Evolutionary conservation across 2,329 filamentous ascomycete species (phyloP).

Genomic region (Pseudocercospora fijiensis): DNA sequence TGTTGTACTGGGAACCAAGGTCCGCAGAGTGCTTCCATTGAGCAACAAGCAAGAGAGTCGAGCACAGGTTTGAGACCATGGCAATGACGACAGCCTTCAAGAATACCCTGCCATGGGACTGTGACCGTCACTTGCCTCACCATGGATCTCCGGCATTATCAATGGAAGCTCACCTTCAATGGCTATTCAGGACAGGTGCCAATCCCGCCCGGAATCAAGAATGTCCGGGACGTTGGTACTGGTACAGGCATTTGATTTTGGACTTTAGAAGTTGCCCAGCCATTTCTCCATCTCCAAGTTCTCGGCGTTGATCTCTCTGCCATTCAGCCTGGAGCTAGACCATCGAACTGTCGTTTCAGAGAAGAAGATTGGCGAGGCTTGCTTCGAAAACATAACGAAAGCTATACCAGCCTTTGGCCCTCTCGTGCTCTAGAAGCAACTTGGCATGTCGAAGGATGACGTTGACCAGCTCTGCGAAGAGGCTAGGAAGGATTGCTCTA

Average conservation of each 20-base stretch:
- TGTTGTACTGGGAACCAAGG: too few species aligned
- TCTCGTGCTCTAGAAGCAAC: conserved; percentile 41
- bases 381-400: conserved; percentile 25
- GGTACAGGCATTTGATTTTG: conserved; percentile 47
- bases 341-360: conserved; percentile 47
- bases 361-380: conserved; percentile 38
- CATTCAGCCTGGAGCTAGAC: conserved; percentile 51
- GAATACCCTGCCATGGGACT: neutral
- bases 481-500: conserved; percentile 36
- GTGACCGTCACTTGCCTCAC: neutral
- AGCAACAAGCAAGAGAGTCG: too few species aligned
- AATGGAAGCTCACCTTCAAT: conserved; percentile 16
- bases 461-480: conserved; percentile 45
- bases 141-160: conserved; percentile 17
- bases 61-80: neutral
- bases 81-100: neutral
- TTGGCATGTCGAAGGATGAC: conserved; percentile 45
- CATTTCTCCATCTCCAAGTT: conserved; percentile 34
- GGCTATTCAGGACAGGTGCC: conserved; percentile 25
- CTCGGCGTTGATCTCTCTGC: conserved; percentile 45
- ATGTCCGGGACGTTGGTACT: conserved; percentile 47
- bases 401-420: conserved; percentile 45
- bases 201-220: conserved; percentile 21
- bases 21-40: too few species aligned
- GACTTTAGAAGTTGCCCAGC: conserved; percentile 34